phyloP scores from a whole-genome alignment of 148 eudicot genomes.

The Chenopodium berlandieri region DNA sequence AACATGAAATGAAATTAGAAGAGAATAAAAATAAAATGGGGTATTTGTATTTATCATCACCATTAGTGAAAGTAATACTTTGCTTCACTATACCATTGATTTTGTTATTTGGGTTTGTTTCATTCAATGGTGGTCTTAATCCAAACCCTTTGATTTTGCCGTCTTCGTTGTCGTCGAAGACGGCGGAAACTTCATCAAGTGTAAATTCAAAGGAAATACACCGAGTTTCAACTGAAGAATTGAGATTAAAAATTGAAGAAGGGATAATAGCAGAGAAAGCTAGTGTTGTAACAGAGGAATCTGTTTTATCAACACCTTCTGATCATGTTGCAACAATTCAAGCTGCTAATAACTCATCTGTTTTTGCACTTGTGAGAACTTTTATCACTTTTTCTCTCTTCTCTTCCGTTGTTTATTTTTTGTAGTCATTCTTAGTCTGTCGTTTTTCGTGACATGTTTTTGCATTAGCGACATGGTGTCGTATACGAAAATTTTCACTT shows the following conservation, averaged over 20 bases:
- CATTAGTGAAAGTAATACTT: constrained; percentile 33
- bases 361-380: constrained; percentile 17
- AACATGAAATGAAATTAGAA: background rate
- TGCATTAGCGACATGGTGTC: too few species aligned
- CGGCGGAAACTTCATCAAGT: background rate
- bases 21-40: constrained; percentile 22
- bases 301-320: constrained; percentile 15
- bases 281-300: constrained; percentile 5
- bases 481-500: background rate
- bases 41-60: constrained; percentile 30
- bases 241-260: constrained; percentile 21
- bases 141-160: background rate
- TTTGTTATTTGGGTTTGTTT: constrained; percentile 33
- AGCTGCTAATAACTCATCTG: constrained; percentile 13
- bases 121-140: constrained; percentile 20
- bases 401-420: background rate
- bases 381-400: background rate
- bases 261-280: constrained; percentile 3
- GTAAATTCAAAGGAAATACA: background rate
- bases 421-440: too few species aligned
- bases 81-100: constrained; percentile 38
- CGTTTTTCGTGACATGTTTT: too few species aligned
- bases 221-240: constrained; percentile 2
- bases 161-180: too few species aligned
- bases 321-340: background rate